A percentile compares a stretch with the other conserved stretches of the same genome.
phyloP scores from a whole-genome alignment of 2,329 filamentous ascomycete species.

The Akanthomyces muscarius region DNA sequence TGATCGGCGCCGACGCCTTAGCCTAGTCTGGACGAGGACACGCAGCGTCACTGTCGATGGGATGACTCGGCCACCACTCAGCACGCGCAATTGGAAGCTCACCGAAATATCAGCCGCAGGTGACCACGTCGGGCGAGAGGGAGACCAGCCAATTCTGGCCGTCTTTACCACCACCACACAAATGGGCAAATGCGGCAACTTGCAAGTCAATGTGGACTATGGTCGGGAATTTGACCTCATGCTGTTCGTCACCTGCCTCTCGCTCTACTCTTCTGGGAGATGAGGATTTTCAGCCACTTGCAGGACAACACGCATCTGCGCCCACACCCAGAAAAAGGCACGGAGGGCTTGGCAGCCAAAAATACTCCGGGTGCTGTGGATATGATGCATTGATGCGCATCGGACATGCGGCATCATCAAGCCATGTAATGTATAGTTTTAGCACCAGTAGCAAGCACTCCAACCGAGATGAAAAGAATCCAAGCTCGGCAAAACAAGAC shows the following conservation, averaged over 20 bases:
- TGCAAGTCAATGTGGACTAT: constrained; percentile 19
- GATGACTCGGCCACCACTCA: constrained; percentile 15
- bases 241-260: constrained; percentile 17
- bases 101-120: background rate
- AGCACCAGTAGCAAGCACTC: background rate
- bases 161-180: constrained; percentile 15
- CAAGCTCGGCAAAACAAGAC: background rate
- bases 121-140: background rate
- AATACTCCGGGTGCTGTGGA: background rate
- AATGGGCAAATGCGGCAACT: constrained; percentile 10
- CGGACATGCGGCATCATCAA: background rate
- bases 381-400: background rate
- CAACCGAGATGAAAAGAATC: background rate
- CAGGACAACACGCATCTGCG: background rate
- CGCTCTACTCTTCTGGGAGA: constrained; percentile 12
- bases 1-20: background rate
- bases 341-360: background rate
- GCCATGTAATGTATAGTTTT: background rate
- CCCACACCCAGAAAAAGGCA: too few relatives aligned
- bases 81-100: constrained; percentile 20
- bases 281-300: background rate
- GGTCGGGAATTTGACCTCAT: constrained; percentile 18
- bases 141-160: constrained; percentile 9
- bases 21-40: constrained; percentile 19
- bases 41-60: constrained; percentile 18